A percentile compares a stretch with the other conserved stretches of the same genome.
Conservation (phyloP, 441 rosid genomes). For the Biscutella laevigata region DNA sequence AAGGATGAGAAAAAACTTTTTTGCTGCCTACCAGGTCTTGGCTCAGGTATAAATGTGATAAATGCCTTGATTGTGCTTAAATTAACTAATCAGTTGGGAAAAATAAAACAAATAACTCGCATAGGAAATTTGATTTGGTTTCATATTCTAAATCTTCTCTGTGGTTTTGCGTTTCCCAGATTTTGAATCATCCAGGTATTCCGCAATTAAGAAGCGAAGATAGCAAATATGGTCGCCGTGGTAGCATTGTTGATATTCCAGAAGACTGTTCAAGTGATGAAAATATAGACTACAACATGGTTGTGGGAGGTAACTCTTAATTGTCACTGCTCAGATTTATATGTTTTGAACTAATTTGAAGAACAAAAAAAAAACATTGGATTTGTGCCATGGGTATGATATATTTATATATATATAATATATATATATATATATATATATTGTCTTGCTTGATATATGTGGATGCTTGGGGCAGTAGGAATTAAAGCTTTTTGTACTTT, state of each 20-base stretch:
- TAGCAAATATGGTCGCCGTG: slow-evolving; percentile 52
- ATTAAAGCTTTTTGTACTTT: neutral
- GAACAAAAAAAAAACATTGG: neutral
- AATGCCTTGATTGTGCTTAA: neutral
- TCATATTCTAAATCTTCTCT: slow-evolving; percentile 5
- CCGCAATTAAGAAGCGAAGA: slow-evolving; percentile 90
- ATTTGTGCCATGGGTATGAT: neutral
- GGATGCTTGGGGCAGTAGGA: slow-evolving; percentile 1
- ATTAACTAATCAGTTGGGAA: neutral
- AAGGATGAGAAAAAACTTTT: slow-evolving; percentile 73
- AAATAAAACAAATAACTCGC: neutral
- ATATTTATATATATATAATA: too few relatives aligned
- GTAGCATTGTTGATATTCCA: slow-evolving; percentile 69
- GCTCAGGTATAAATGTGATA: slow-evolving; percentile 70
- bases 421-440: too few relatives aligned
- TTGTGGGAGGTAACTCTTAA: slow-evolving; percentile 57
- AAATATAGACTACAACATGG: slow-evolving; percentile 64
- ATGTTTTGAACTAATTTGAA: neutral
- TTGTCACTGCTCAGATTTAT: slow-evolving; percentile 10
- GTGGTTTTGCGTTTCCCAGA: slow-evolving; percentile 41
- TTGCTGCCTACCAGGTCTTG: slow-evolving; percentile 98
- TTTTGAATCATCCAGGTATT: slow-evolving; percentile 99
- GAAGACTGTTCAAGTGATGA: slow-evolving; percentile 98
- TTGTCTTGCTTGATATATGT: neutral
- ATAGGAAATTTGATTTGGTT: neutral